A percentile compares a stretch with the other conserved stretches of the same genome.
Conservation (phyloP, 345 rosid genomes). For the Melastoma malabathricum region DNA sequence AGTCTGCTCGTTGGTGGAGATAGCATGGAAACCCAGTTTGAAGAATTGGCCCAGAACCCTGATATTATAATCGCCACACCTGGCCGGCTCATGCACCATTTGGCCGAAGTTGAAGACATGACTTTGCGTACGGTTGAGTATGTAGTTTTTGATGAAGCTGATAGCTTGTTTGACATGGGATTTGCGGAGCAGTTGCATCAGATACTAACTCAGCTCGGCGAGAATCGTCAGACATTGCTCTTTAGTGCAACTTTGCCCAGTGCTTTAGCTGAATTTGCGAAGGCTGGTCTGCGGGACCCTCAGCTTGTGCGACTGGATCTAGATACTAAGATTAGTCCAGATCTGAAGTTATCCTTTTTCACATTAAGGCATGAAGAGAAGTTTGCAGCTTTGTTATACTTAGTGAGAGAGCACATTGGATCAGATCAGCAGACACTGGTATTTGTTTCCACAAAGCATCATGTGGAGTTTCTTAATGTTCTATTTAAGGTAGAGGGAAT, state of each 20-base stretch:
- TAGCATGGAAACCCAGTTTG: constrained; percentile 87
- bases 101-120: constrained; percentile 87
- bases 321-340: constrained; percentile 90
- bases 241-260: constrained; percentile 95
- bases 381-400: constrained; percentile 65
- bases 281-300: constrained; percentile 89
- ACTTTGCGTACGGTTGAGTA: constrained; percentile 70
- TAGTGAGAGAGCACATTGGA: constrained; percentile 71
- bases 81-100: constrained; percentile 90
- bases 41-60: constrained; percentile 79
- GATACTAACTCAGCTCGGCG: constrained; percentile 67
- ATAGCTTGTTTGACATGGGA: constrained; percentile 83
- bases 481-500: constrained; percentile 76
- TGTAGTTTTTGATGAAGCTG: constrained; percentile 96
- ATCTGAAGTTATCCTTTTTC: constrained; percentile 53
- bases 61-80: constrained; percentile 94
- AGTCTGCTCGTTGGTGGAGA: constrained; percentile 93
- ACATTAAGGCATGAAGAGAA: constrained; percentile 85
- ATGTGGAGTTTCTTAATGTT: constrained; percentile 77
- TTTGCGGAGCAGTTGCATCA: constrained; percentile 83
- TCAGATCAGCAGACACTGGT: constrained; percentile 68
- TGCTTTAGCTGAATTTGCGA: constrained; percentile 94
- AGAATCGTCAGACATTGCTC: constrained; percentile 88
- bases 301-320: constrained; percentile 85
- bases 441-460: constrained; percentile 95